These are phyloP conservation scores for Macrophomina phaseolina DNA, from an alignment of 2,329 filamentous ascomycete species.

Conservation along the genomic window DNA sequence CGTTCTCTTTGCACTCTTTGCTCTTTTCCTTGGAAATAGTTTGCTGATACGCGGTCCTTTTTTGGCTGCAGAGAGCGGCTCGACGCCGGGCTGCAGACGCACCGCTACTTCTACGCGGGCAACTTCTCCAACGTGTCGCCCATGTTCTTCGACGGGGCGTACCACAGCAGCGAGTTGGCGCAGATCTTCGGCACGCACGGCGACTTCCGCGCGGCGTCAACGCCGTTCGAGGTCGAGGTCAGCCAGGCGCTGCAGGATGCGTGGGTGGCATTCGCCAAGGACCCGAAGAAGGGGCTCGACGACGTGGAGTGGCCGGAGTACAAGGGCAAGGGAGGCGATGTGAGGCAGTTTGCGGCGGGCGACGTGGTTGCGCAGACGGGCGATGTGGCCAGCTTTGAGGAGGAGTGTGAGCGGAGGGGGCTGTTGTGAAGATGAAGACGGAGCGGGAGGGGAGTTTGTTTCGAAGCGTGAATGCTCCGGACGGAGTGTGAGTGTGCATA, in stretches of 20 bases:
- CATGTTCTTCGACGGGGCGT: conserved; percentile 33
- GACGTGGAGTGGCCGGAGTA: conserved; percentile 43
- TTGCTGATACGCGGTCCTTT: no score
- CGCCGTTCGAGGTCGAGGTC: conserved; percentile 39
- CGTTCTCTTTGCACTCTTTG: background rate
- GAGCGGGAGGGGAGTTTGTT: background rate
- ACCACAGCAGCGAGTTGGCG: conserved; percentile 35
- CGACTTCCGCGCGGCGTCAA: conserved; percentile 30
- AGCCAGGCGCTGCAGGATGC: conserved; percentile 46
- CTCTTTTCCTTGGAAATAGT: background rate
- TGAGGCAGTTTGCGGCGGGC: conserved; percentile 21
- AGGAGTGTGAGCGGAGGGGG: conserved; percentile 19
- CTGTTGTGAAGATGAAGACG: background rate
- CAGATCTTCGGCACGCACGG: conserved; percentile 37
- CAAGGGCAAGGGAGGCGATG: conserved; percentile 23
- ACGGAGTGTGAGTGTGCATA: background rate
- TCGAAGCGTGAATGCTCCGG: background rate
- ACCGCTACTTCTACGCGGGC: conserved; percentile 46
- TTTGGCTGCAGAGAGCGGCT: conserved; percentile 30
- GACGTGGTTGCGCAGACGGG: conserved; percentile 20
- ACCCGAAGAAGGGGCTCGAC: conserved; percentile 38
- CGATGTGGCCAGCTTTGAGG: conserved; percentile 10
- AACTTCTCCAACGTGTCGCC: conserved; percentile 21
- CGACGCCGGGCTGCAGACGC: conserved; percentile 37
- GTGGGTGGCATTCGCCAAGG: conserved; percentile 43